A percentile compares a stretch with the other conserved stretches of the same genome.
Evolutionary conservation across 345 rosid species (phyloP).

Genomic region (Dipteronia dyeriana): DNA sequence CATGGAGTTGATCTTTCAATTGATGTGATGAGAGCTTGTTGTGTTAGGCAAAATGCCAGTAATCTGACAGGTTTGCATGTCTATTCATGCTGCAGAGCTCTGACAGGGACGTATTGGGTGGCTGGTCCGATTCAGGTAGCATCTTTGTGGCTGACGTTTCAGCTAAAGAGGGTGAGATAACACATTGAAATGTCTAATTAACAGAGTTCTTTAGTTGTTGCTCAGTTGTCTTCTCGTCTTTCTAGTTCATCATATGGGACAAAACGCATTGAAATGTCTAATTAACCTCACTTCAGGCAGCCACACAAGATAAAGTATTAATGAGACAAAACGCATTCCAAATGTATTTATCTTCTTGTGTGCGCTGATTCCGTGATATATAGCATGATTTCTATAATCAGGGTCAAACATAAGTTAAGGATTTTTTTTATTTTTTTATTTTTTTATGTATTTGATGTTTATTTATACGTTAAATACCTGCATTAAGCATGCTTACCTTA

Average conservation of each 20-base stretch:
- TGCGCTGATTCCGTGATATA: not conserved
- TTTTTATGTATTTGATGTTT: not conserved
- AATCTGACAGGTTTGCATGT: constrained; percentile 25
- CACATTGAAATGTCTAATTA: constrained; percentile 3
- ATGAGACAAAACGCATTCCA: not conserved
- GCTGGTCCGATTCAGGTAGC: constrained; percentile 78
- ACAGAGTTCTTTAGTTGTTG: not conserved
- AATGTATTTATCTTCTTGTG: not conserved
- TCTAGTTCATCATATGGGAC: not conserved
- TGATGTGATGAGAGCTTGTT: constrained; percentile 18
- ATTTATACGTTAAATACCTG: not conserved
- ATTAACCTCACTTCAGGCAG: constrained; percentile 16
- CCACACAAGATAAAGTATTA: constrained; percentile 6
- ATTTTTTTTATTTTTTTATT: not conserved
- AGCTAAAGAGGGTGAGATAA: constrained; percentile 23
- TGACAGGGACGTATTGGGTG: constrained; percentile 53
- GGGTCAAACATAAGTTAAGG: not conserved
- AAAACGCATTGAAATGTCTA: too few relatives aligned
- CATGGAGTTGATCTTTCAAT: constrained; percentile 3
- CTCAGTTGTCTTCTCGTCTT: constrained; percentile 19
- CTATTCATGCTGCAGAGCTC: constrained; percentile 47
- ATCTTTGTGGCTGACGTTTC: constrained; percentile 57
- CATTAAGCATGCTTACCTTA: not conserved
- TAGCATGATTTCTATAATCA: constrained; percentile 8
- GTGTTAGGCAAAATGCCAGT: constrained; percentile 4